phyloP scores from a whole-genome alignment of 2,329 filamentous ascomycete genomes.

The Cephalotrichum gorgonifer region DNA sequence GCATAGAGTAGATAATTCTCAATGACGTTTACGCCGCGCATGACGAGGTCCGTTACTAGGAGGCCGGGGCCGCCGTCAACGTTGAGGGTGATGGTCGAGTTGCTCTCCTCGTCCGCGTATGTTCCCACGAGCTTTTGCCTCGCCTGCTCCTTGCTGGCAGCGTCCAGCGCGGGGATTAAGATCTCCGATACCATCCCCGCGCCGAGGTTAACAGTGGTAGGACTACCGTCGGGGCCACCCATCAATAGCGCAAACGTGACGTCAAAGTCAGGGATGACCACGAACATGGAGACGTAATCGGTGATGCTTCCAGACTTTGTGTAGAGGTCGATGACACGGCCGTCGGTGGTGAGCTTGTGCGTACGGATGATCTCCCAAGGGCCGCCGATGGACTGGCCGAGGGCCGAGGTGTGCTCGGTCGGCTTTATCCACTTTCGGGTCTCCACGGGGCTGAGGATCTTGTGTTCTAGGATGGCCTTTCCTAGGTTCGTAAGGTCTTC shows the following conservation, averaged over 20 bases:
- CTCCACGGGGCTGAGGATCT: slow-evolving; percentile 24
- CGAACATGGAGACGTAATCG: slow-evolving; percentile 26
- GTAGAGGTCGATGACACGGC: slow-evolving; percentile 33
- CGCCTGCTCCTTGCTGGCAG: slow-evolving; percentile 26
- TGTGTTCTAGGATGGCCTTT: slow-evolving; percentile 28
- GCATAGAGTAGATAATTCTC: slow-evolving; percentile 20
- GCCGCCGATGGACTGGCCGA: slow-evolving; percentile 26
- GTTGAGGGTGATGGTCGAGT: slow-evolving; percentile 27
- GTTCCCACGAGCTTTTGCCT: slow-evolving; percentile 20
- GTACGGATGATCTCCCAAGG: slow-evolving; percentile 36
- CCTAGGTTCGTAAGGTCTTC: slow-evolving; percentile 30
- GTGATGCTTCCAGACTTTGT: slow-evolving; percentile 33
- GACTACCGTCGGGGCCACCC: slow-evolving; percentile 18
- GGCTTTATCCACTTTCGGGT: slow-evolving; percentile 37
- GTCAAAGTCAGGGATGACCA: slow-evolving; percentile 35
- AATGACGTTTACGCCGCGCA: slow-evolving; percentile 29
- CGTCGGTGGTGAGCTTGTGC: slow-evolving; percentile 23
- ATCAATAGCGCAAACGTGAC: slow-evolving; percentile 28
- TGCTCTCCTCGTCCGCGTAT: slow-evolving; percentile 24
- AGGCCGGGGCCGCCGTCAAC: slow-evolving; percentile 28
- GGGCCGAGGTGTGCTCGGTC: slow-evolving; percentile 22
- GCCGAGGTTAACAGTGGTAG: slow-evolving; percentile 13
- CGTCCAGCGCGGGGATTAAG: slow-evolving; percentile 30
- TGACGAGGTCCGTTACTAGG: slow-evolving; percentile 23
- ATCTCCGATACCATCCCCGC: slow-evolving; percentile 16